Conservation (phyloP, 1,284 basidiomycete genomes). For the Austroboletus niveus region DNA sequence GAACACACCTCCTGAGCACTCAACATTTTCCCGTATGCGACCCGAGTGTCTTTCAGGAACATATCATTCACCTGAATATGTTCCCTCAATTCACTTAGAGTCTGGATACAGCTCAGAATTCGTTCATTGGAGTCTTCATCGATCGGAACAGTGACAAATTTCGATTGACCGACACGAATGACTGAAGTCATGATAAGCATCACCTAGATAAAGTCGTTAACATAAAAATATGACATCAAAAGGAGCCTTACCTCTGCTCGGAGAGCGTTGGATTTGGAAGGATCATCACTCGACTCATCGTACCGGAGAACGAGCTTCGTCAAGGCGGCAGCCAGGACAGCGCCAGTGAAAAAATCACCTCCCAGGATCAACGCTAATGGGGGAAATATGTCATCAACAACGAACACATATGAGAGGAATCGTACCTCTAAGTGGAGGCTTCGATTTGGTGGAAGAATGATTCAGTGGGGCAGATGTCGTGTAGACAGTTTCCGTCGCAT, state of each 20-base stretch:
- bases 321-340: constrained; percentile 85
- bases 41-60: constrained; percentile 92
- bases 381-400: not conserved
- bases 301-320: constrained; percentile 92
- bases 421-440: constrained; percentile 84
- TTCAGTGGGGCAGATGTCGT: constrained; percentile 66
- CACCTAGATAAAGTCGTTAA: constrained; percentile 45
- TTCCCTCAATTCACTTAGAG: constrained; percentile 76
- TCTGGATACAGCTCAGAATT: constrained; percentile 96
- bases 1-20: constrained; percentile 78
- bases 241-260: constrained; percentile 74
- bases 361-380: constrained; percentile 78
- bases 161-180: constrained; percentile 96
- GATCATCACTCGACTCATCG: constrained; percentile 59
- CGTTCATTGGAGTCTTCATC: constrained; percentile 98
- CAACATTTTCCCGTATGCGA: constrained; percentile 94
- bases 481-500: constrained; percentile 95
- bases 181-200: constrained; percentile 99
- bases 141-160: constrained; percentile 90
- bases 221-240: not conserved
- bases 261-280: constrained; percentile 64
- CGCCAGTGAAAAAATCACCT: constrained; percentile 96
- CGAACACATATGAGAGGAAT: not conserved
- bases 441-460: constrained; percentile 82
- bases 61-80: constrained; percentile 72